Evolutionary conservation across 2,329 filamentous ascomycete genomes (phyloP).

Genomic region (Aspergillus sp.): DNA sequence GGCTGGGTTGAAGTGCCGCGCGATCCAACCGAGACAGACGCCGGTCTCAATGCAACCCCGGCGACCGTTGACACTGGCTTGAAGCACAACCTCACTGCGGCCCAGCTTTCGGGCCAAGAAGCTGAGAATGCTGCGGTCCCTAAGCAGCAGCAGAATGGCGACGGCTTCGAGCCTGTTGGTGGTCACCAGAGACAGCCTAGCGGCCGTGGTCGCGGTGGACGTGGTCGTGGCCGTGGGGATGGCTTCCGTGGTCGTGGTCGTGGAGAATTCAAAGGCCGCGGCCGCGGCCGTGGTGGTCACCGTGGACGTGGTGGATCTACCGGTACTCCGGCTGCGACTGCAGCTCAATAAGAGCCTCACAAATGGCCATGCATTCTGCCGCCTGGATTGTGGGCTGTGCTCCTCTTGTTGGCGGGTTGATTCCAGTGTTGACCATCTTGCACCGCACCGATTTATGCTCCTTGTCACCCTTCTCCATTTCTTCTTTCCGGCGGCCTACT

Average conservation of each 20-base stretch:
- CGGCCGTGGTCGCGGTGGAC: slow-evolving; percentile 24
- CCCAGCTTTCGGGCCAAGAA: slow-evolving; percentile 59
- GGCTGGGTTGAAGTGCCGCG: slow-evolving; percentile 69
- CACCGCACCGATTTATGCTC: slow-evolving; percentile 1
- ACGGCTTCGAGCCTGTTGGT: slow-evolving; percentile 30
- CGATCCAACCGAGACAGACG: slow-evolving; percentile 66
- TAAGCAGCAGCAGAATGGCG: slow-evolving; percentile 22
- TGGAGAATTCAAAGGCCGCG: slow-evolving; percentile 29
- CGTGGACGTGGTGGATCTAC: slow-evolving; percentile 23
- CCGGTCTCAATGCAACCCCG: slow-evolving; percentile 53
- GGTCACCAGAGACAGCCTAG: slow-evolving; percentile 29
- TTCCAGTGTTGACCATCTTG: not conserved
- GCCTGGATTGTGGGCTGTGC: not conserved
- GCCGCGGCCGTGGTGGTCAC: slow-evolving; percentile 29
- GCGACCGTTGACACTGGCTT: slow-evolving; percentile 54
- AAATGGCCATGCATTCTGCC: not conserved
- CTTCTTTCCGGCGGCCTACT: not conserved
- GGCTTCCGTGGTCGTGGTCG: slow-evolving; percentile 31
- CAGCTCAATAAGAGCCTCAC: slow-evolving; percentile 6
- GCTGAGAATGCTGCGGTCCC: slow-evolving; percentile 64
- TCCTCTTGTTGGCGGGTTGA: not conserved
- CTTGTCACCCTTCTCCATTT: slow-evolving; percentile 2
- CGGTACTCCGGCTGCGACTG: slow-evolving; percentile 16
- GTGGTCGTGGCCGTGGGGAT: slow-evolving; percentile 29
- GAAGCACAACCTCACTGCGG: slow-evolving; percentile 48